Percentiles rank a stretch among this genome's conserved stretches.
These are phyloP conservation scores for Pichia sp. DNA, from an alignment of 1,139 yeast species.

Conservation along the genomic window DNA sequence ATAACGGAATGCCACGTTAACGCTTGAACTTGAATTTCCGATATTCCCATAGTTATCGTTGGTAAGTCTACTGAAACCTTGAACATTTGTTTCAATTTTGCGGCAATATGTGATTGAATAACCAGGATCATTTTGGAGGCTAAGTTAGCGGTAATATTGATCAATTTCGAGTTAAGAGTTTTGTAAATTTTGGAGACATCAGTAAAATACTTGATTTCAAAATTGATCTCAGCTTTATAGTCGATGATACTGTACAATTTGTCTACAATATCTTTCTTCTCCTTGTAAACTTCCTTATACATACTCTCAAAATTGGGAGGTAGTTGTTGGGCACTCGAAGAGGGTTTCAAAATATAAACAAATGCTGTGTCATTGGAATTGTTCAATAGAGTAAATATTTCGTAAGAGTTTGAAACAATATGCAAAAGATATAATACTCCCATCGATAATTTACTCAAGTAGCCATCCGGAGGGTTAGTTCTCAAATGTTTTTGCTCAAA, in stretches of 20 bases:
- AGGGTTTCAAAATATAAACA: conserved; percentile 66
- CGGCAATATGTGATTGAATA: conserved; percentile 66
- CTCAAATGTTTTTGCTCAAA: conserved; percentile 62
- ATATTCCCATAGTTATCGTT: conserved; percentile 52
- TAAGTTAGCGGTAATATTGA: conserved; percentile 61
- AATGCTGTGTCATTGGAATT: conserved; percentile 57
- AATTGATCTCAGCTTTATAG: conserved; percentile 48
- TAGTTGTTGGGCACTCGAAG: conserved; percentile 63
- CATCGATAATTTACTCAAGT: conserved; percentile 52
- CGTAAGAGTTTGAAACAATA: conserved; percentile 71
- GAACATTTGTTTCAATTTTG: conserved; percentile 42
- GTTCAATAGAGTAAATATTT: conserved; percentile 64
- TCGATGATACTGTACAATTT: conserved; percentile 45
- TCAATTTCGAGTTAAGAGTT: conserved; percentile 50
- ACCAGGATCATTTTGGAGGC: conserved; percentile 65
- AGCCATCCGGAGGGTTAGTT: conserved; percentile 43
- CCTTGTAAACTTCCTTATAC: conserved; percentile 49
- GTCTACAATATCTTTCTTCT: conserved; percentile 46
- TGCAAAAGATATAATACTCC: conserved; percentile 70
- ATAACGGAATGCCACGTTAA: conserved; percentile 82
- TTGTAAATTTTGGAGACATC: conserved; percentile 50
- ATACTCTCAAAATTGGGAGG: conserved; percentile 50
- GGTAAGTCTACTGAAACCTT: conserved; percentile 59
- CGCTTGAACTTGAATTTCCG: conserved; percentile 63
- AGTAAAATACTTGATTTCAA: conserved; percentile 50